A percentile compares a stretch with the other conserved stretches of the same genome.
phyloP scores from a whole-genome alignment of 768 basidiomycete species.

The Tulasnella sp. region DNA sequence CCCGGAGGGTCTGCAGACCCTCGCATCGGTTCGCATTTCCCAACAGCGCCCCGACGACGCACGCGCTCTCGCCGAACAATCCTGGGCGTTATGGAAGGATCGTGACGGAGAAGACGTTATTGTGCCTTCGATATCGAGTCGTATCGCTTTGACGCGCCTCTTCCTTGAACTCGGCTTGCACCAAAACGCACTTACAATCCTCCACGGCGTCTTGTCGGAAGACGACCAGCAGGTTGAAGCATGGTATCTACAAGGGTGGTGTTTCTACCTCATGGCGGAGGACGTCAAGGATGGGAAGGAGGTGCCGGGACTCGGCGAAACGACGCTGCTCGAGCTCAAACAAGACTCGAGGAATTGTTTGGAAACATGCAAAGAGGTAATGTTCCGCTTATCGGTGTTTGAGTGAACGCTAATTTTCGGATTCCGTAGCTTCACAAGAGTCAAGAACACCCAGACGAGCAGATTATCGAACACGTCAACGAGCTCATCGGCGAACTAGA shows the following conservation, averaged over 20 bases:
- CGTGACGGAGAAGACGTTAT: constrained; percentile 57
- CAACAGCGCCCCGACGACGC: constrained; percentile 79
- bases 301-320: constrained; percentile 32
- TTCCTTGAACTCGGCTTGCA: constrained; percentile 67
- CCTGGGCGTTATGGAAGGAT: constrained; percentile 60
- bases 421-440: constrained; percentile 49
- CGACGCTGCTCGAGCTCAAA: constrained; percentile 67
- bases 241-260: constrained; percentile 94
- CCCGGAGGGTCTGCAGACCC: constrained; percentile 61
- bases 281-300: constrained; percentile 45
- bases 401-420: constrained; percentile 4
- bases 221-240: constrained; percentile 84
- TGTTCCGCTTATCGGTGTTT: not conserved
- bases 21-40: constrained; percentile 81
- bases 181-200: constrained; percentile 56
- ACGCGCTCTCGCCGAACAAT: constrained; percentile 48
- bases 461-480: constrained; percentile 57
- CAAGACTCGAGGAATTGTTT: constrained; percentile 69
- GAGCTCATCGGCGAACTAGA: constrained; percentile 64
- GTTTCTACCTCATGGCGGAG: constrained; percentile 73
- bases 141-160: constrained; percentile 63
- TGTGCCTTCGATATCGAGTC: constrained; percentile 57
- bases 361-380: constrained; percentile 67
- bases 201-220: constrained; percentile 64
- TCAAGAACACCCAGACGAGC: constrained; percentile 63